Evolutionary conservation across 2,329 filamentous ascomycete species (phyloP).

Genomic region (Dryadomyces quercivorus): DNA sequence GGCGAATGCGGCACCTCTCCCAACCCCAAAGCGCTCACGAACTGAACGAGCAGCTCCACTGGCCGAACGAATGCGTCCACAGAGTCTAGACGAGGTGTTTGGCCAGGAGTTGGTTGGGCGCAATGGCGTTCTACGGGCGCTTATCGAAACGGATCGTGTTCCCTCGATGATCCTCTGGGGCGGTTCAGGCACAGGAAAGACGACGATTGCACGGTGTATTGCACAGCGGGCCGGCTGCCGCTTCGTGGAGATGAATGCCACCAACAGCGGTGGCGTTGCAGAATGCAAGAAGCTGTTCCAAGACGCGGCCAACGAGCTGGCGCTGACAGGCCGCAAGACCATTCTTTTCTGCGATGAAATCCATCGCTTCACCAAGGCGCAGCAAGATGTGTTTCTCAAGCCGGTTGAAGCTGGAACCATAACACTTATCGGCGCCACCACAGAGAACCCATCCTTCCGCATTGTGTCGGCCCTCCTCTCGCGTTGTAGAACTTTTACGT

Average conservation of each 20-base stretch:
- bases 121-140: constrained; percentile 67
- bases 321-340: constrained; percentile 75
- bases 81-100: constrained; percentile 70
- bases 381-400: constrained; percentile 89
- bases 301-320: constrained; percentile 69
- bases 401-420: constrained; percentile 86
- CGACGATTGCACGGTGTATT: constrained; percentile 84
- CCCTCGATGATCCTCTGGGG: constrained; percentile 96
- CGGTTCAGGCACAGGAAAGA: constrained; percentile 70
- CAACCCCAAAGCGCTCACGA: constrained; percentile 53
- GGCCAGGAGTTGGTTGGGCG: constrained; percentile 87
- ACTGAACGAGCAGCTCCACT: constrained; percentile 65
- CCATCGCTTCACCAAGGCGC: constrained; percentile 78
- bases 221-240: constrained; percentile 69
- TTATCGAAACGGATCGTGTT: constrained; percentile 76
- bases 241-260: constrained; percentile 94
- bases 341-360: constrained; percentile 98
- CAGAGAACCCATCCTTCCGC: constrained; percentile 93
- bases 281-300: constrained; percentile 89
- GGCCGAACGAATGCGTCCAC: constrained; percentile 87
- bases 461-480: constrained; percentile 79
- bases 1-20: constrained; percentile 3
- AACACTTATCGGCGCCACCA: constrained; percentile 88
- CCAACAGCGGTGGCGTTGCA: constrained; percentile 71
- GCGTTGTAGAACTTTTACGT: constrained; percentile 80